Percentiles rank a stretch among this genome's conserved stretches.
Evolutionary conservation across 2,329 filamentous ascomycete species (phyloP).

Genomic region (Aspergillus tanneri): DNA sequence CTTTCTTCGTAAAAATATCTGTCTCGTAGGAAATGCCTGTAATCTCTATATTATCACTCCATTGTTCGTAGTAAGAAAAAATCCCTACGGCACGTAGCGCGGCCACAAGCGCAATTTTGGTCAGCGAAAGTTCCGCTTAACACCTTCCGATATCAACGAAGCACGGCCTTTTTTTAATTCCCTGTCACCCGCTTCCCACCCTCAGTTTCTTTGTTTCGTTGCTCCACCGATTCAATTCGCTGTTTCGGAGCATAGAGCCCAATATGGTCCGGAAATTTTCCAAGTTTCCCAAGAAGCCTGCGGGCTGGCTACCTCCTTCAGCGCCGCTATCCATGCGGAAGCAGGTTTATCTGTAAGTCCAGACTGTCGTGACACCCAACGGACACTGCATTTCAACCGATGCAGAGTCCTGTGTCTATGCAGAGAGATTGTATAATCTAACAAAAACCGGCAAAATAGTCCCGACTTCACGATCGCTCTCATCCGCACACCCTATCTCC

Average conservation of each 20-base stretch:
- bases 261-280: conserved; percentile 34
- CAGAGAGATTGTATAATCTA: too few species aligned
- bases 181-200: conserved; percentile 9
- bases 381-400: background rate
- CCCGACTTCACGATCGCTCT: conserved; percentile 80
- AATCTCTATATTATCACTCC: too few species aligned
- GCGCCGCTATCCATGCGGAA: conserved; percentile 32
- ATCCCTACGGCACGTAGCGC: conserved; percentile 33
- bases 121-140: conserved; percentile 31
- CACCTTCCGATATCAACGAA: conserved; percentile 5
- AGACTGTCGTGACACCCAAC: background rate
- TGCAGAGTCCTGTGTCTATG: background rate
- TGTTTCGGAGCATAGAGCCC: background rate
- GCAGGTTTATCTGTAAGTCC: conserved; percentile 59
- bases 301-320: conserved; percentile 25
- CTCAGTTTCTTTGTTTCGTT: background rate
- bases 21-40: too few species aligned
- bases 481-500: conserved; percentile 68
- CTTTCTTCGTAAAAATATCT: background rate
- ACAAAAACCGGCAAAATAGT: conserved; percentile 48
- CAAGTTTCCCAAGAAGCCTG: conserved; percentile 28
- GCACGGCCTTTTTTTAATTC: conserved; percentile 1
- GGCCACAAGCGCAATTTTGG: conserved; percentile 37
- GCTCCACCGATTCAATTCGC: background rate
- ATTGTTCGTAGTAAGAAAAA: background rate